These are phyloP conservation scores for Amyloporia xantha DNA, from an alignment of 768 basidiomycete species.

Conservation along the genomic window DNA sequence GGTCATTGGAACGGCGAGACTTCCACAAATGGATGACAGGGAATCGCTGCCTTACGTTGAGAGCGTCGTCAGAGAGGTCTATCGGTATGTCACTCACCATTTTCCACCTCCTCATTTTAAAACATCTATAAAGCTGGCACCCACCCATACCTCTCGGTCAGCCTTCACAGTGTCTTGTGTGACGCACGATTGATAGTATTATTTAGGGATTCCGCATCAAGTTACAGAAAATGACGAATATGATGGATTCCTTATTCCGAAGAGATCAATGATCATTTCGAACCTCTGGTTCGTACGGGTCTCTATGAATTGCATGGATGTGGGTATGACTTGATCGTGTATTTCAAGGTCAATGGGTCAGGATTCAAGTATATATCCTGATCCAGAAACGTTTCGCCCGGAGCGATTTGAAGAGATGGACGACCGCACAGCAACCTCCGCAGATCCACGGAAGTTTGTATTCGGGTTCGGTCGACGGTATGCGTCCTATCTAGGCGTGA, in stretches of 20 bases:
- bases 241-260: conserved; percentile 22
- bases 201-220: conserved; percentile 17
- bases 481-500: too few species aligned
- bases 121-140: conserved; percentile 29
- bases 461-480: conserved; percentile 51
- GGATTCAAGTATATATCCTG: conserved; percentile 6
- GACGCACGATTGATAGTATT: background rate
- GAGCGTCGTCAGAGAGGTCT: conserved; percentile 32
- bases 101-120: background rate
- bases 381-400: conserved; percentile 9
- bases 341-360: conserved; percentile 10
- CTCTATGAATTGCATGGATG: too few species aligned
- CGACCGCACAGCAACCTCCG: conserved; percentile 19
- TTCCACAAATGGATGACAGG: conserved; percentile 34
- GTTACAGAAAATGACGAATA: conserved; percentile 21
- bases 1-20: conserved; percentile 33
- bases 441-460: conserved; percentile 41
- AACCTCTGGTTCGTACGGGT: conserved; percentile 18
- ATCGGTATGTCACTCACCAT: conserved; percentile 10
- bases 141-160: conserved; percentile 29
- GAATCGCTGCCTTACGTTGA: conserved; percentile 35
- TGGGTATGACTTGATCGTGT: too few species aligned
- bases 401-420: conserved; percentile 11
- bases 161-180: background rate
- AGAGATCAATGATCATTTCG: conserved; percentile 19